Conservation (phyloP, 148 eudicot species). For the Chenopodium suecicum region DNA sequence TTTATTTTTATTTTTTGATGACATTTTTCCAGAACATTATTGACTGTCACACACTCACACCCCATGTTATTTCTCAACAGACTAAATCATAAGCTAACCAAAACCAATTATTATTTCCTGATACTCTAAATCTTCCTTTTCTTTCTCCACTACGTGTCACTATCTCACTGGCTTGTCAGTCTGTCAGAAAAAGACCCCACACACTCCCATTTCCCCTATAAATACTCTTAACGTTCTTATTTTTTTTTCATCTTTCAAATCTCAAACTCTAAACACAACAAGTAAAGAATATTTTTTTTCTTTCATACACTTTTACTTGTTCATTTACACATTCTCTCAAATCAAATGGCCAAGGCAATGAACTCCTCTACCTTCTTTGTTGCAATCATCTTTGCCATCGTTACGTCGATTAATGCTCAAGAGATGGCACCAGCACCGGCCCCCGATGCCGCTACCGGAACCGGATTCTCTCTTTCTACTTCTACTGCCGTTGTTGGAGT, state of each 20-base stretch:
- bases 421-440: neutral
- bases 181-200: neutral
- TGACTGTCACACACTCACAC: no score
- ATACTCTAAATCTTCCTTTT: neutral
- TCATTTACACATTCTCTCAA: no score
- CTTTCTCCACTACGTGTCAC: neutral
- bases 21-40: no score
- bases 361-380: slow-evolving; percentile 3
- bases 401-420: slow-evolving; percentile 8
- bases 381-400: neutral
- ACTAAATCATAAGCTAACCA: no score
- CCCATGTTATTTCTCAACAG: no score
- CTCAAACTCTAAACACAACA: neutral
- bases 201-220: neutral
- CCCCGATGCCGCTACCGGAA: slow-evolving; percentile 13
- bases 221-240: neutral
- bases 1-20: no score
- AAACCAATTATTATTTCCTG: no score
- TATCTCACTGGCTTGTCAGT: neutral
- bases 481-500: slow-evolving; percentile 8
- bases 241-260: no score
- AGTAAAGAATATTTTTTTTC: neutral
- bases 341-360: neutral
- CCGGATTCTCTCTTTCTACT: slow-evolving; percentile 17
- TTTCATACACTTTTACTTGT: neutral